Conservation (phyloP, 495 filamentous ascomycete species). For the Darksidea phi region DNA sequence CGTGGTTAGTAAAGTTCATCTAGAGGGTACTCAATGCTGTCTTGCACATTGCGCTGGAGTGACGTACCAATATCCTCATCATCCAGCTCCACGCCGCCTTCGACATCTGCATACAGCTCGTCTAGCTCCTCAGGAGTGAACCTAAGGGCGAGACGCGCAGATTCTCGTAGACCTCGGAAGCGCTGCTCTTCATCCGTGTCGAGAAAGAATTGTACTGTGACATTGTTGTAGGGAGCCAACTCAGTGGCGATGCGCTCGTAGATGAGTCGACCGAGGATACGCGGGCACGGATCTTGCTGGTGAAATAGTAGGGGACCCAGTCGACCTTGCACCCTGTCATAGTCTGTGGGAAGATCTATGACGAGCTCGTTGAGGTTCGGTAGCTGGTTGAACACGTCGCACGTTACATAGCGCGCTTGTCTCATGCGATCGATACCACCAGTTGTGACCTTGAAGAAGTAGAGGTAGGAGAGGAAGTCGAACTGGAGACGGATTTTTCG, state of each 20-base stretch:
- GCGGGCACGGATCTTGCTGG: conserved; percentile 6
- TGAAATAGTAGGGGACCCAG: conserved; percentile 1
- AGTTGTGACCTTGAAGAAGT: conserved; percentile 20
- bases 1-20: too few relatives aligned
- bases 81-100: conserved; percentile 12
- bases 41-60: too few relatives aligned
- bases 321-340: not conserved
- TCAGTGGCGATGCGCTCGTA: conserved; percentile 11
- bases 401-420: not conserved
- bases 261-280: conserved; percentile 14
- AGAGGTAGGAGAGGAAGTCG: not conserved
- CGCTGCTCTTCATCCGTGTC: conserved; percentile 10
- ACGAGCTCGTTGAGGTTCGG: conserved; percentile 1
- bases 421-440: not conserved
- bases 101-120: conserved; percentile 9
- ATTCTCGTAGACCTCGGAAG: conserved; percentile 1
- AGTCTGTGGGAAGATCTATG: not conserved
- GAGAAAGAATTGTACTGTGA: conserved; percentile 1
- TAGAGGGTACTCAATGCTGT: too few relatives aligned
- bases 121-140: conserved; percentile 1
- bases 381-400: conserved; percentile 14
- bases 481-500: conserved; percentile 7
- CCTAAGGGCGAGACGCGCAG: not conserved
- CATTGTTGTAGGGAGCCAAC: not conserved
- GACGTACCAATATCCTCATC: not conserved